phyloP scores from a whole-genome alignment of 345 rosid genomes.

The Gossypium herbaceum region DNA sequence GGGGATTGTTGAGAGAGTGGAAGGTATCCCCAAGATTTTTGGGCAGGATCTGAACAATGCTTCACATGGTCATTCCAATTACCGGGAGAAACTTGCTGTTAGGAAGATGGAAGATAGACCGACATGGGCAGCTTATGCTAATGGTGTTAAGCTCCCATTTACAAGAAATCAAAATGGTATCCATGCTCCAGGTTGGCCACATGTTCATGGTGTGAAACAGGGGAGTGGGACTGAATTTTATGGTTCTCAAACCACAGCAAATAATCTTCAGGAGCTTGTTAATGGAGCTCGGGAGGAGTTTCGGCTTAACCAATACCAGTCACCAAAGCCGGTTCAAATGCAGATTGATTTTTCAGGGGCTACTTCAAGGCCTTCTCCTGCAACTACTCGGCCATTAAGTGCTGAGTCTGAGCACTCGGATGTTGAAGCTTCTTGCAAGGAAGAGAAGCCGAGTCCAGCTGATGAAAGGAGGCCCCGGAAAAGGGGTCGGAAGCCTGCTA shows the following conservation, averaged over 20 bases:
- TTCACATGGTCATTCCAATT: constrained; percentile 33
- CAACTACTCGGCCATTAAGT: constrained; percentile 33
- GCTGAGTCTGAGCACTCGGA: constrained; percentile 69
- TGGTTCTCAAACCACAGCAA: constrained; percentile 35
- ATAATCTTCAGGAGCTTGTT: constrained; percentile 43
- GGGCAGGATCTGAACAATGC: constrained; percentile 67
- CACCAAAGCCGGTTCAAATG: constrained; percentile 59
- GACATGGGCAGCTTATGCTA: constrained; percentile 46
- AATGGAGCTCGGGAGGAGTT: constrained; percentile 48
- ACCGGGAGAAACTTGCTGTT: constrained; percentile 80
- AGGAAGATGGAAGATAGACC: constrained; percentile 82
- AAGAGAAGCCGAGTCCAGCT: constrained; percentile 35
- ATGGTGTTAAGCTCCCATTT: constrained; percentile 43
- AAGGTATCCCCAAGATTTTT: constrained; percentile 57
- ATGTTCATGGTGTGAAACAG: constrained; percentile 40
- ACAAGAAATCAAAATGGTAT: constrained; percentile 41
- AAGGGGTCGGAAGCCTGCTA: constrained; percentile 94
- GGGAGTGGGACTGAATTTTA: constrained; percentile 38
- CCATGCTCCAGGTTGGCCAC: constrained; percentile 55
- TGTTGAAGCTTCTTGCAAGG: constrained; percentile 67
- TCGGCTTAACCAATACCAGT: constrained; percentile 37
- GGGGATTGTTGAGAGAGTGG: constrained; percentile 46
- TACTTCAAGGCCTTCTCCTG: constrained; percentile 56
- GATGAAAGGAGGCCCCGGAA: constrained; percentile 83
- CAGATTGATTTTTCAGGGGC: constrained; percentile 71